Conservation (phyloP, 2,329 filamentous ascomycete species). For the Alternaria sp. region DNA sequence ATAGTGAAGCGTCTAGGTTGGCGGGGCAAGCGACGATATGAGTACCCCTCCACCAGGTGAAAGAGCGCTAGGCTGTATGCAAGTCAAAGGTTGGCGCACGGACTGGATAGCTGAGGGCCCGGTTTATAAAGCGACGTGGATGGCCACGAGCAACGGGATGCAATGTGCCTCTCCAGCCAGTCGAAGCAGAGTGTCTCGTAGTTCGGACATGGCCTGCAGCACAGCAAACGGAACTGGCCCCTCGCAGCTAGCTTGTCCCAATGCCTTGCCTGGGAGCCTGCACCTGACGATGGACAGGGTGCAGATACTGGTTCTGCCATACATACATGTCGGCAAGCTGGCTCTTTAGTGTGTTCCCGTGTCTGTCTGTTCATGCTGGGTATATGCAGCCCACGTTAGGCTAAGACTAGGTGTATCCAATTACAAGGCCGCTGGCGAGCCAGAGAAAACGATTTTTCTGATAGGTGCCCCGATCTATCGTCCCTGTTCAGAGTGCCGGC, state of each 20-base stretch:
- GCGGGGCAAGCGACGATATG: slow-evolving; percentile 42
- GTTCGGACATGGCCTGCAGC: slow-evolving; percentile 19
- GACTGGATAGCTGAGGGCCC: slow-evolving; percentile 15
- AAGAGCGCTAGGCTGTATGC: slow-evolving; percentile 40
- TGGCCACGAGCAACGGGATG: slow-evolving; percentile 16
- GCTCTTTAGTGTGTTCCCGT: slow-evolving; percentile 46
- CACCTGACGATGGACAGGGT: slow-evolving; percentile 20
- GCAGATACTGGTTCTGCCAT: slow-evolving; percentile 20
- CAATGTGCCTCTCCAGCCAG: slow-evolving; percentile 20
- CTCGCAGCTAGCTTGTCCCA: slow-evolving; percentile 7
- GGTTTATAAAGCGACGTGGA: slow-evolving; percentile 20
- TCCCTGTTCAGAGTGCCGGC: slow-evolving; percentile 29
- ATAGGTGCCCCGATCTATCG: slow-evolving; percentile 34
- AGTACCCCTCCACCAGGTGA: slow-evolving; percentile 39
- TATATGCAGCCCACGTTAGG: slow-evolving; percentile 38
- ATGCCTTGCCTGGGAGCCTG: slow-evolving; percentile 14
- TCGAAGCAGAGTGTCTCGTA: slow-evolving; percentile 16
- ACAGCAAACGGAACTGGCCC: slow-evolving; percentile 14
- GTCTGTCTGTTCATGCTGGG: slow-evolving; percentile 50
- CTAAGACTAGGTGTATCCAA: slow-evolving; percentile 31
- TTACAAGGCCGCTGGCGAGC: slow-evolving; percentile 27
- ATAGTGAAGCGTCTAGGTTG: slow-evolving; percentile 37
- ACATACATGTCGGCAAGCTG: slow-evolving; percentile 19
- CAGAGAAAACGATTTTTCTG: slow-evolving; percentile 33
- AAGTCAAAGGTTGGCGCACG: slow-evolving; percentile 27